Base-by-base conservation (phyloP, 2,329 filamentous ascomycete species). In the Cryphonectria nitschkei region DNA sequence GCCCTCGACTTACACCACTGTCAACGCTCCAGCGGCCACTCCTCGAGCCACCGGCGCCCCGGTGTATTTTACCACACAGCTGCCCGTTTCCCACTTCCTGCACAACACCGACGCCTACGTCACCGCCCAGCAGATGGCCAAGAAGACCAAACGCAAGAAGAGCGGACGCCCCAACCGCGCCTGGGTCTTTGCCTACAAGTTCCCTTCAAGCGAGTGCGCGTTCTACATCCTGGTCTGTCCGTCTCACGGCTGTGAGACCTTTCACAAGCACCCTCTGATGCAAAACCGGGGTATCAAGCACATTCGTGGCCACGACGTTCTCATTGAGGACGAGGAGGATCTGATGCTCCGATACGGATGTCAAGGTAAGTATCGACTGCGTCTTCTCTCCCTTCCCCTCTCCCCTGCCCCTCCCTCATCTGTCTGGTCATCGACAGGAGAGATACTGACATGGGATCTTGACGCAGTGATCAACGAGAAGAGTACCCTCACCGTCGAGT, bases 121-220 rank as follows among this genome's bases (percentile, higher is more conserved):
- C 58, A 61, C 26, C 34, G 39, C 34, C 19, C 1, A 16, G 1
- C 32, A 61, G 16, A 37, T 61, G 58, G 58, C 58, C 34, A 61
- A 61, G 58, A 37, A 39, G 34, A 61, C 58, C 34, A 37, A 14
- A 11, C 29, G 7, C 58, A 61, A n/a, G 34, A 61, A 19, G 32
- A 37, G 22, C 19, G 58, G 58, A 34, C 58, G 58, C 14, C 58
- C 58, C 19, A 61, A 61, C 58, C 58, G 58, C 34, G 16, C 58
- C 34, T 61, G 58, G 58, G 34, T 61, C 58, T 61, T 61, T n/a
- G 58, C 32, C 32, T 61, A 61, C 58, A 39, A 34, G 19, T 61
- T 61, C 14, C 58, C 58, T 34, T 39, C 58, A 6, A 39, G 32
- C 58, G 16, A 22, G 19, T n/a, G 34, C 22, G 58, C 32, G 8